Conservation (phyloP, 1,139 yeast species). For the Blastobotrys proliferans region DNA sequence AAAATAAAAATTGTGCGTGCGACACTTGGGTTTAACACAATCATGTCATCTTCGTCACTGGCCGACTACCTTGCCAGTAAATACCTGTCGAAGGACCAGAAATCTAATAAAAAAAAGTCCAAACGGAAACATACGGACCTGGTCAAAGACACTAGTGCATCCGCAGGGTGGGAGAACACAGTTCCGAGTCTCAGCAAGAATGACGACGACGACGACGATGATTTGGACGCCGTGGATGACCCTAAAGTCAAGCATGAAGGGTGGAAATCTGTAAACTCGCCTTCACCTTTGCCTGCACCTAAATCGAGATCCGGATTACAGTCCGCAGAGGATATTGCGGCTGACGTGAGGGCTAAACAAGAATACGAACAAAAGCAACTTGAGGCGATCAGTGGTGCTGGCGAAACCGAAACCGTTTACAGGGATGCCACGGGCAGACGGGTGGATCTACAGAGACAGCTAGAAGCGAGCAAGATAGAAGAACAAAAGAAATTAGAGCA, state of each 20-base stretch:
- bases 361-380: conserved; percentile 27
- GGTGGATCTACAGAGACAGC: conserved; percentile 40
- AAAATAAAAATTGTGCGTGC: background rate
- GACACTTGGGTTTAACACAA: background rate
- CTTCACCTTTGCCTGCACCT: background rate
- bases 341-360: conserved; percentile 33
- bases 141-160: conserved; percentile 27
- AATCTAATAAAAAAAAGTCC: conserved; percentile 29
- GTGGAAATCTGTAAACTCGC: conserved; percentile 8
- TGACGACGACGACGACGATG: conserved; percentile 11
- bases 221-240: conserved; percentile 1
- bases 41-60: conserved; percentile 43
- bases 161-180: conserved; percentile 22
- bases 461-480: conserved; percentile 16
- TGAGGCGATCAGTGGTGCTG: conserved; percentile 13
- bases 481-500: conserved; percentile 33
- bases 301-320: conserved; percentile 37
- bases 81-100: conserved; percentile 33
- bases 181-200: background rate
- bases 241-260: conserved; percentile 19
- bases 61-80: conserved; percentile 52
- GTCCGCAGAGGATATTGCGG: conserved; percentile 40
- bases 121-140: conserved; percentile 5
- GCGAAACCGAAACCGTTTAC: conserved; percentile 44
- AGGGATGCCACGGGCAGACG: conserved; percentile 58